Evolutionary conservation across 108 stramenopile species (phyloP).

Genomic region (Nitzschia palea): DNA sequence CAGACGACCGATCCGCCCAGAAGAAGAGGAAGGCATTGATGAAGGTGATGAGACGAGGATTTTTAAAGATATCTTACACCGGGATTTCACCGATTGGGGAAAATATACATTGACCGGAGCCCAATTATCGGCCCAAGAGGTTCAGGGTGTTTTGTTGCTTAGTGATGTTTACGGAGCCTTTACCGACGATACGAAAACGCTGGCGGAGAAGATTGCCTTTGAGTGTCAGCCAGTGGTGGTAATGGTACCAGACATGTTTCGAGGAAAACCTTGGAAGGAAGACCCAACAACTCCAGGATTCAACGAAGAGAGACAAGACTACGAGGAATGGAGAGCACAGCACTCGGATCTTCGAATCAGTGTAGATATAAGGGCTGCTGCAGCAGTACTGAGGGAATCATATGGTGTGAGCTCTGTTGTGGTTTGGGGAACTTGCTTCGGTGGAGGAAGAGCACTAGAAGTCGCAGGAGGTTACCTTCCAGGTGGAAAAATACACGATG

Average conservation of each 20-base stretch:
- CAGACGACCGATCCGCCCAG: slow-evolving; percentile 37
- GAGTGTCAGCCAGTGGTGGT: slow-evolving; percentile 90
- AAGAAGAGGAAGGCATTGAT: slow-evolving; percentile 50
- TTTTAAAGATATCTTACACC: slow-evolving; percentile 52
- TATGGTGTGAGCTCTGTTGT: slow-evolving; percentile 77
- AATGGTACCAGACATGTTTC: slow-evolving; percentile 82
- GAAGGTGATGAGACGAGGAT: slow-evolving; percentile 69
- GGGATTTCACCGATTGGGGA: slow-evolving; percentile 86
- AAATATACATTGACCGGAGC: slow-evolving; percentile 74
- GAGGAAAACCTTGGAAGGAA: slow-evolving; percentile 75
- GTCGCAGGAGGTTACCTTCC: slow-evolving; percentile 72
- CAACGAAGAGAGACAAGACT: slow-evolving; percentile 61
- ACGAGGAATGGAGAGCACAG: slow-evolving; percentile 70
- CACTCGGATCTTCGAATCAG: slow-evolving; percentile 75
- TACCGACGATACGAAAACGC: slow-evolving; percentile 61
- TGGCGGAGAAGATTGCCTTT: slow-evolving; percentile 90
- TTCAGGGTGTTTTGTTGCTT: slow-evolving; percentile 77
- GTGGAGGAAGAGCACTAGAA: slow-evolving; percentile 84
- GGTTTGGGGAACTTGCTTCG: slow-evolving; percentile 85
- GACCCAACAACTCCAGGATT: slow-evolving; percentile 35
- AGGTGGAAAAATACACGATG: slow-evolving; percentile 57
- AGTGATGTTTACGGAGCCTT: slow-evolving; percentile 82
- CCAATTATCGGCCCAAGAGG: slow-evolving; percentile 76
- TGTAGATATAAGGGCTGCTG: slow-evolving; percentile 86
- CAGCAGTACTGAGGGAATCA: slow-evolving; percentile 65